Percentiles rank a stretch among this genome's conserved stretches.
Conservation (phyloP, 2,329 filamentous ascomycete species). For the Chrysoporthe austroafricana region DNA sequence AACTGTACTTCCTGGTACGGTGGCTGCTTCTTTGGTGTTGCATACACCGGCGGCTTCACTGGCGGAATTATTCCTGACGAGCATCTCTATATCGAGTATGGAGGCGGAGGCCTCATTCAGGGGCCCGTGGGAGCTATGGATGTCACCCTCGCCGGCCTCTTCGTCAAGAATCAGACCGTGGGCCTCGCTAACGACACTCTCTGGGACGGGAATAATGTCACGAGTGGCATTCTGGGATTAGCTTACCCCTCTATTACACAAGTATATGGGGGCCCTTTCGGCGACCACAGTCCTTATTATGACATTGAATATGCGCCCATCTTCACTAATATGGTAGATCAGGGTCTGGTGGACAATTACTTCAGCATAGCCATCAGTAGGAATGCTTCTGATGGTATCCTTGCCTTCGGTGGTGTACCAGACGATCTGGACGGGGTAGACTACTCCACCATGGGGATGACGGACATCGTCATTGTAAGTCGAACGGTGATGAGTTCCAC, state of each 20-base stretch:
- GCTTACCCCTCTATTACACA: constrained; percentile 56
- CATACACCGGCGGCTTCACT: constrained; percentile 45
- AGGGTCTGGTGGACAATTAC: constrained; percentile 49
- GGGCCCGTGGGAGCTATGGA: constrained; percentile 53
- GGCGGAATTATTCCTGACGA: constrained; percentile 44
- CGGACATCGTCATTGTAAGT: constrained; percentile 52
- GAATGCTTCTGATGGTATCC: constrained; percentile 49
- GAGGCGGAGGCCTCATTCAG: constrained; percentile 52
- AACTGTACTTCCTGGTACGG: constrained; percentile 44
- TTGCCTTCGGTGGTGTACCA: constrained; percentile 53
- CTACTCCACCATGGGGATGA: constrained; percentile 36
- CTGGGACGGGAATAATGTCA: constrained; percentile 57
- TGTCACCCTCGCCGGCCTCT: constrained; percentile 50
- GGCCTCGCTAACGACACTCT: constrained; percentile 53
- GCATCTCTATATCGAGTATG: constrained; percentile 52
- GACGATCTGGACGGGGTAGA: constrained; percentile 39
- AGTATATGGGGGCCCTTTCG: constrained; percentile 47
- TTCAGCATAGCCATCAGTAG: constrained; percentile 53
- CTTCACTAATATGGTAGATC: constrained; percentile 51
- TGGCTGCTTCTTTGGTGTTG: constrained; percentile 49
- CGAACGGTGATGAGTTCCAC: background rate
- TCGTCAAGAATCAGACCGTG: constrained; percentile 50
- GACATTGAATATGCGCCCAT: constrained; percentile 51
- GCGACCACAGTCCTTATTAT: constrained; percentile 44
- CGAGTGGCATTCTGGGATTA: constrained; percentile 55